phyloP scores from a whole-genome alignment of 805 yeast species.

The Wilhelminamyces savonicus region DNA sequence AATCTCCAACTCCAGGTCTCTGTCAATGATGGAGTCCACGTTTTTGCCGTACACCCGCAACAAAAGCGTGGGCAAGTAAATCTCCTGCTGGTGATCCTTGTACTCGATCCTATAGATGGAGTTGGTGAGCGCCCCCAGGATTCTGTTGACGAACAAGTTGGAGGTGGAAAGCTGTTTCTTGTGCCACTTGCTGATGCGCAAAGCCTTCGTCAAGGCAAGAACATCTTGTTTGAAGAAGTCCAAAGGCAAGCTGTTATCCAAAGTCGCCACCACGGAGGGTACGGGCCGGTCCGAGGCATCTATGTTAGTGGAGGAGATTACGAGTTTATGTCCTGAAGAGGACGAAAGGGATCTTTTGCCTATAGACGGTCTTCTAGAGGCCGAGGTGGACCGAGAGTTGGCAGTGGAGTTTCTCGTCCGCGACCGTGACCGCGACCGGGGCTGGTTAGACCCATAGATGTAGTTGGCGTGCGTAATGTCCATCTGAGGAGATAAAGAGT shows the following conservation, averaged over 20 bases:
- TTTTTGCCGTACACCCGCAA: conserved; percentile 86
- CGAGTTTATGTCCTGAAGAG: conserved; percentile 22
- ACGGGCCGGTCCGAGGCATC: conserved; percentile 23
- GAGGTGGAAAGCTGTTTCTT: conserved; percentile 36
- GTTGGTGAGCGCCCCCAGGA: conserved; percentile 92
- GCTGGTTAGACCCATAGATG: no score
- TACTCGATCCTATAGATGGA: conserved; percentile 75
- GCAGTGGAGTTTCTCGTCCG: conserved; percentile 27
- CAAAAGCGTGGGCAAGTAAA: conserved; percentile 54
- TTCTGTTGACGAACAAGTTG: conserved; percentile 52
- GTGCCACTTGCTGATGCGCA: conserved; percentile 79
- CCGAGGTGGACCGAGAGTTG: conserved; percentile 27
- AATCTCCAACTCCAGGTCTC: conserved; percentile 71
- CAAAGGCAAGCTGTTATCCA: conserved; percentile 75
- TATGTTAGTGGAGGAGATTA: conserved; percentile 19
- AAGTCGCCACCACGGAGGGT: conserved; percentile 48
- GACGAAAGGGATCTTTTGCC: conserved; percentile 29
- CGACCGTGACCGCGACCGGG: conserved; percentile 34
- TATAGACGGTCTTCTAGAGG: conserved; percentile 29
- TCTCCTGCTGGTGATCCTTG: conserved; percentile 21
- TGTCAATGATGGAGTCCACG: conserved; percentile 78
- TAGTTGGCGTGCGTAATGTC: neutral
- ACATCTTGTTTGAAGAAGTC: conserved; percentile 83
- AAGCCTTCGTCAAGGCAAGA: conserved; percentile 51
- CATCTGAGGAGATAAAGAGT: neutral